A percentile compares a stretch with the other conserved stretches of the same genome.
phyloP scores from a whole-genome alignment of 1,284 basidiomycete species.

The Melampsora americana region DNA sequence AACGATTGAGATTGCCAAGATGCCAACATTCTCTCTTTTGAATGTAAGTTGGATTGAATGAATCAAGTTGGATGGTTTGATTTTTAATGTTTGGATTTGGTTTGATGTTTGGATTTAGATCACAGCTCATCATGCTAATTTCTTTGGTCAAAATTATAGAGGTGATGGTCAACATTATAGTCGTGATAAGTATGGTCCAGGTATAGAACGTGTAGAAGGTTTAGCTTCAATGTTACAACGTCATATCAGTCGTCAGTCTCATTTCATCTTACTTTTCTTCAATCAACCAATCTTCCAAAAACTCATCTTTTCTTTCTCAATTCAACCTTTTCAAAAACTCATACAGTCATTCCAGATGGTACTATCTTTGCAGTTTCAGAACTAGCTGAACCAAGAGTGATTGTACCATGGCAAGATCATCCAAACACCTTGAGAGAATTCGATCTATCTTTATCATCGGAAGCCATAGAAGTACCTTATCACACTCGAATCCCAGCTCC shows the following conservation, averaged over 20 bases:
- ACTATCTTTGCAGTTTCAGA: conserved; percentile 40
- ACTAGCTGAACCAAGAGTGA: conserved; percentile 41
- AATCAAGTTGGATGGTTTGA: neutral
- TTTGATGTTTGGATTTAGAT: conserved; percentile 15
- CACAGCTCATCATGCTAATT: conserved; percentile 28
- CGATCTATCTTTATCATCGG: neutral
- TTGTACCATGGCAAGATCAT: conserved; percentile 45
- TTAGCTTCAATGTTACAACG: conserved; percentile 42
- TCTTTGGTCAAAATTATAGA: conserved; percentile 42
- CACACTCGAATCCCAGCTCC: neutral
- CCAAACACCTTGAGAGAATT: conserved; percentile 34
- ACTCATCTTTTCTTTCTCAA: neutral
- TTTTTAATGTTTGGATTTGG: neutral
- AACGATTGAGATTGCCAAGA: conserved; percentile 30
- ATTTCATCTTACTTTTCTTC: neutral
- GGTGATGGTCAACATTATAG: conserved; percentile 34
- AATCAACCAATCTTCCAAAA: neutral
- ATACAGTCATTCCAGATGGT: conserved; percentile 25
- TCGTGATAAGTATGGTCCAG: conserved; percentile 44
- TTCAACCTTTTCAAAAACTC: too few relatives aligned
- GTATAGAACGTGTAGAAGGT: conserved; percentile 41
- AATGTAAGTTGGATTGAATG: conserved; percentile 18
- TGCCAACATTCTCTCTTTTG: conserved; percentile 43
- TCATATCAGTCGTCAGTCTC: conserved; percentile 25
- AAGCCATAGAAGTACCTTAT: neutral